phyloP scores from a whole-genome alignment of 305 asterid genomes.

The Caryopteris hybrid region DNA sequence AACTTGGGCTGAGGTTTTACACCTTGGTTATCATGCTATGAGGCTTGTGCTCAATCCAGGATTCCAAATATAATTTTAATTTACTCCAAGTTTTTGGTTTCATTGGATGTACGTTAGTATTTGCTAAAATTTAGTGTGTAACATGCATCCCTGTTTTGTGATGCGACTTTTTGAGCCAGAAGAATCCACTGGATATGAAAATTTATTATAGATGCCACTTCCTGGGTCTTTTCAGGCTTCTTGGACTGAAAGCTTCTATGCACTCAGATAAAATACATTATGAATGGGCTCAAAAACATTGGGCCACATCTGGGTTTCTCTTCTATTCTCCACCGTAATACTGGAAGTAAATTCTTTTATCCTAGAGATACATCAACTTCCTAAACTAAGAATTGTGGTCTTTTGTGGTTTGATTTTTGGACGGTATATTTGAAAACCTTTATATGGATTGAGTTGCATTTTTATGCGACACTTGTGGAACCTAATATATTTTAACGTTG shows the following conservation, averaged over 20 bases:
- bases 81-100: not conserved
- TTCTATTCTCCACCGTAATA: not conserved
- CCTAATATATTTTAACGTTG: constrained; percentile 14
- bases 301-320: not conserved
- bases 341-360: not conserved
- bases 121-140: not conserved
- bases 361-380: not conserved
- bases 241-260: constrained; percentile 1
- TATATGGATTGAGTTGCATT: constrained; percentile 6
- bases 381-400: not conserved
- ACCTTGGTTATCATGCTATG: not conserved
- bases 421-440: not conserved
- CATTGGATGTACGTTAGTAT: not conserved
- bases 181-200: not conserved
- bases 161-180: not conserved
- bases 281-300: constrained; percentile 6
- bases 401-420: constrained; percentile 11
- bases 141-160: not conserved
- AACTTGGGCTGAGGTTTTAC: not conserved
- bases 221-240: constrained; percentile 2
- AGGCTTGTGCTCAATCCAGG: not conserved
- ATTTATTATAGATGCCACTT: not conserved
- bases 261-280: not conserved
- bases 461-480: constrained; percentile 4
- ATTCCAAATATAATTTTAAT: not conserved